Conservation (phyloP, 2,329 filamentous ascomycete genomes). For the Microdochium trichocladiopsis region DNA sequence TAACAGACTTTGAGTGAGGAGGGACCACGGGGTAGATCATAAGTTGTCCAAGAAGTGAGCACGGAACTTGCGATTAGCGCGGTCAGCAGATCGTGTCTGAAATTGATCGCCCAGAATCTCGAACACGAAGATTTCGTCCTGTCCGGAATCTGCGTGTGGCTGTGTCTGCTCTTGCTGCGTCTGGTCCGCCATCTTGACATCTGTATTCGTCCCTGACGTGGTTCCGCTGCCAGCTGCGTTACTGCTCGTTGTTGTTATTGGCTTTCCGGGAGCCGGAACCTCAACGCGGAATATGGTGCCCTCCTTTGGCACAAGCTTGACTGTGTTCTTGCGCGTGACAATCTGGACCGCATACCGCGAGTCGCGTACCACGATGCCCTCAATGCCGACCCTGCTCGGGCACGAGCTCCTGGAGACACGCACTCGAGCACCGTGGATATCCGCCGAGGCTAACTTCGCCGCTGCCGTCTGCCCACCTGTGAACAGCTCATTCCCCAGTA, state of each 20-base stretch:
- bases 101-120: conserved; percentile 88
- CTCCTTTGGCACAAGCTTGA: conserved; percentile 85
- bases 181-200: background rate
- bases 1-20: no score
- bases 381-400: conserved; percentile 72
- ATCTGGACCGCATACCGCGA: conserved; percentile 81
- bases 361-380: conserved; percentile 84
- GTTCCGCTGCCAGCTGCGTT: conserved; percentile 3
- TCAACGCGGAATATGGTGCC: conserved; percentile 77
- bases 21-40: no score
- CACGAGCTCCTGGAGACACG: conserved; percentile 80
- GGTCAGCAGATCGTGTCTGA: conserved; percentile 71
- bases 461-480: conserved; percentile 52
- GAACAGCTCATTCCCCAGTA: conserved; percentile 58
- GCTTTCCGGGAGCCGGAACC: conserved; percentile 40
- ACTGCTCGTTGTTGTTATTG: conserved; percentile 4
- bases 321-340: conserved; percentile 60
- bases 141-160: background rate
- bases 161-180: background rate
- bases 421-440: conserved; percentile 82
- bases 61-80: conserved; percentile 90
- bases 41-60: conserved; percentile 70
- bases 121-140: conserved; percentile 54
- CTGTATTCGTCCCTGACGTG: background rate
- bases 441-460: conserved; percentile 74